Percentiles rank a stretch among this genome's conserved stretches.
Conservation (phyloP, 1,284 basidiomycete genomes). For the Trichosporon ovoides region DNA sequence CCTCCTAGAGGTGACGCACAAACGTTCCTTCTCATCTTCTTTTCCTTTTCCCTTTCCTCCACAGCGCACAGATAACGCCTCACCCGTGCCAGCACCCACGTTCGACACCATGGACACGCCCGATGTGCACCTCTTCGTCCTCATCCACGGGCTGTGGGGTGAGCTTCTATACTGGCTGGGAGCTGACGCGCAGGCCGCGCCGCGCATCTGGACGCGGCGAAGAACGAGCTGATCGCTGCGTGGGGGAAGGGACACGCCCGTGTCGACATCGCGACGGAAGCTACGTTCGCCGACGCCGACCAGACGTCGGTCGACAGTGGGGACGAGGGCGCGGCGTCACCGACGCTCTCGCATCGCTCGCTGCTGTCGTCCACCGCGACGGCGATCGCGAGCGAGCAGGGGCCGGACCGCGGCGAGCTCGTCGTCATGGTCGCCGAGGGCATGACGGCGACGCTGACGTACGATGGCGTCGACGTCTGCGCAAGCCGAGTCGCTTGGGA, state of each 20-base stretch:
- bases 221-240: constrained; percentile 32
- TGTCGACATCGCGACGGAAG: not conserved
- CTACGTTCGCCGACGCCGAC: not conserved
- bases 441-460: constrained; percentile 41
- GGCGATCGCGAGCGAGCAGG: not conserved
- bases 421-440: constrained; percentile 43
- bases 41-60: not conserved
- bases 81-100: too few species aligned
- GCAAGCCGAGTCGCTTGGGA: constrained; percentile 44
- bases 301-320: not conserved
- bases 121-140: constrained; percentile 43
- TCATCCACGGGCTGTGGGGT: constrained; percentile 49
- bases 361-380: not conserved
- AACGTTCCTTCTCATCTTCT: not conserved
- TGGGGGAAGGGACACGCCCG: constrained; percentile 13
- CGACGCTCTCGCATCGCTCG: not conserved
- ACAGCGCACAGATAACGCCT: not conserved
- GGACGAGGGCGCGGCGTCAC: not conserved
- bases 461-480: constrained; percentile 47
- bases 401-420: constrained; percentile 22
- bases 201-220: constrained; percentile 35
- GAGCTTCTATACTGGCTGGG: constrained; percentile 6
- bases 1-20: too few species aligned
- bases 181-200: constrained; percentile 31
- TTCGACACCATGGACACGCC: constrained; percentile 4